Evolutionary conservation across 805 yeast genomes (phyloP), one percentile per base, ranked within the genome.

Genomic region (Kuraishia hungarica): DNA sequence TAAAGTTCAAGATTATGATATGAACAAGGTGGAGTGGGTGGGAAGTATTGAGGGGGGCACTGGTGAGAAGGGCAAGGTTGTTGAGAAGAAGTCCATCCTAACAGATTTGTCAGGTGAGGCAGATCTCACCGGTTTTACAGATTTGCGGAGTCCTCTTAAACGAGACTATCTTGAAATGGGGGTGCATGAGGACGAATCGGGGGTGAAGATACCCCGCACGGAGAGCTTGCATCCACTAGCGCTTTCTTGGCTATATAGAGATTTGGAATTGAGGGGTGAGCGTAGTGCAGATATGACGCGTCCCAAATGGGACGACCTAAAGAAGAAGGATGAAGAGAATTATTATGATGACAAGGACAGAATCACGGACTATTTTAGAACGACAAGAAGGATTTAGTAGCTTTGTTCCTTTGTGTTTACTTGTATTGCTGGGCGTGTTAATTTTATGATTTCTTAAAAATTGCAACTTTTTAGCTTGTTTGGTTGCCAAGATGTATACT

Each of bases 171-270:
- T 35, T 13, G 62, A 60, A 17, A 60, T 61, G 35, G 64, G 63
- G 28, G 60, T 62, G 22, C 62, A 63, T 17, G 68, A 57, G 46
- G 50, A 53, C 5, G 58, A 54, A 11, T 28, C 48, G 15, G 56
- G 56, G 13, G 67, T 80, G 47, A 64, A 60, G 43, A 72, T 83
- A 13, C 68, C 73, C 13, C 68, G 74, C 24, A 73, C 79, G 2
- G 74, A 78, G 51, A 79, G 86, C 48, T 69, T 88, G 43, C 90
- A 88, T 65, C 96, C 96, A 2, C 67, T 88, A 53, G 92, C 91
- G 0, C 68, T 86, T 56, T 70, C 76, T 46, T 88, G 96, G 96
- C 71, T 88, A 23, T 61, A 70, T 23, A 67, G 70, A 1, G 89
- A 84, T 61, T 75, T 78, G 60, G 68, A 63, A 53, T 70, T 67